Evolutionary conservation across 352 stramenopile species (phyloP), one percentile per base, ranked within the genome.

Genomic region (Lagenidium sp.): DNA sequence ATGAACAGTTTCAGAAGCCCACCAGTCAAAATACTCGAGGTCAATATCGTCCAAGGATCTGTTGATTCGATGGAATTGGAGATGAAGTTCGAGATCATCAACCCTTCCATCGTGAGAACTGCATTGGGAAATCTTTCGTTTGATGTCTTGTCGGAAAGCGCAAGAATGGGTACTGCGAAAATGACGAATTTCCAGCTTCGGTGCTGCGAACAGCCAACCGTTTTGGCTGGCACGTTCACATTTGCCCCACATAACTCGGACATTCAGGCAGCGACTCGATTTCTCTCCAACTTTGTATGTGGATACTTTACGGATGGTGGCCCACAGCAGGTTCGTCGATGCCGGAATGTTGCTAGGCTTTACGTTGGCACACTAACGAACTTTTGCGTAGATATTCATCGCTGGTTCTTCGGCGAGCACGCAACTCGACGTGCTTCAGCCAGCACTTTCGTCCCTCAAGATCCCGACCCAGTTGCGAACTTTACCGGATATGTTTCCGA

Each of bases 281-380:
- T 92, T 43, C 54, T 92, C n/a, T 92, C 80, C 3, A 87, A 88
- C 36, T 92, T 92, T 49, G 80, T 92, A 5, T 79, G 47, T 19
- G 80, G 80, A 2, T 91, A 85, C 55, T 91, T 85, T 39, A 88
- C 78, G 2, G 50, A 76, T 38, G 75, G 71, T 3, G 54, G 63
- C 48, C 42, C 63, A 3, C 80, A 92, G 47, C 40, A 83, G 68
- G 79, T 86, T 68, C 29, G 38, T 41, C 25, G 7, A 12, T 24
- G 36, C 16, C 15, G 8, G n/a, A n/a, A n/a, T 18, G 2, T 41
- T 30, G 18, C 25, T 29, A 22, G 3, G 41, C 26, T n/a, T 25
- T 15, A 34, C 12, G 19, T 21, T 23, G 23, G 30, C 34, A 10
- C 21, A 16, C 22, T 28, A 32, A 12, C 34, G n/a, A 8, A 39